Percentiles rank a stretch among this genome's conserved stretches.
Conservation (phyloP, 129 eudicot genomes). For the Deinandra increscens region DNA sequence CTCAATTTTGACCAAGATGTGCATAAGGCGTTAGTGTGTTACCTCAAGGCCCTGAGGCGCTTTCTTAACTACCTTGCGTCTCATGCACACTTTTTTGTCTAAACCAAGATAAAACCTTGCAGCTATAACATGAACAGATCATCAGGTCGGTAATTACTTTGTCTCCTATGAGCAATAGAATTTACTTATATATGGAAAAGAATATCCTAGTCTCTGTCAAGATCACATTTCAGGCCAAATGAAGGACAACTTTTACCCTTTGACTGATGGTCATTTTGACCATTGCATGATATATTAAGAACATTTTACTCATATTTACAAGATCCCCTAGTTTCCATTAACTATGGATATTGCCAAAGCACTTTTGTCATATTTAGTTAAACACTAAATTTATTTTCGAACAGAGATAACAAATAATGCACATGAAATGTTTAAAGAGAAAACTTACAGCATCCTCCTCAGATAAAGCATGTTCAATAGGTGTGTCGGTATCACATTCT, state of each 20-base stretch:
- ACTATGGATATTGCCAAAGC: neutral
- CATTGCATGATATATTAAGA: neutral
- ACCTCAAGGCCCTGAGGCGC: no score
- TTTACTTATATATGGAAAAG: neutral
- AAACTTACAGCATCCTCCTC: conserved; percentile 77
- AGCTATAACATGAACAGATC: neutral
- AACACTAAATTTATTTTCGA: neutral
- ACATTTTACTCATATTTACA: neutral
- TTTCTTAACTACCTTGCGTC: no score
- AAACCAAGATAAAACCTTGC: no score
- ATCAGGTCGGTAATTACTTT: neutral
- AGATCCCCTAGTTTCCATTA: neutral
- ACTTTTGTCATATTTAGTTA: neutral
- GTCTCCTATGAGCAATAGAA: neutral
- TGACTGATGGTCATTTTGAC: neutral
- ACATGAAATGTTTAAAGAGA: neutral
- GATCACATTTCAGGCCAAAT: neutral
- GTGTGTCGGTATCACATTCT: conserved; percentile 68
- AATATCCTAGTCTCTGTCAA: neutral
- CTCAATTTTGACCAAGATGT: no score
- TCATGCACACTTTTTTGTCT: no score
- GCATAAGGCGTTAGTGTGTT: no score
- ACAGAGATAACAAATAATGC: neutral
- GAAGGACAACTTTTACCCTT: neutral
- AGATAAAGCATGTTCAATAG: conserved; percentile 61